Evolutionary conservation across 768 basidiomycete species (phyloP).

Genomic region (Phallus indusiatus): DNA sequence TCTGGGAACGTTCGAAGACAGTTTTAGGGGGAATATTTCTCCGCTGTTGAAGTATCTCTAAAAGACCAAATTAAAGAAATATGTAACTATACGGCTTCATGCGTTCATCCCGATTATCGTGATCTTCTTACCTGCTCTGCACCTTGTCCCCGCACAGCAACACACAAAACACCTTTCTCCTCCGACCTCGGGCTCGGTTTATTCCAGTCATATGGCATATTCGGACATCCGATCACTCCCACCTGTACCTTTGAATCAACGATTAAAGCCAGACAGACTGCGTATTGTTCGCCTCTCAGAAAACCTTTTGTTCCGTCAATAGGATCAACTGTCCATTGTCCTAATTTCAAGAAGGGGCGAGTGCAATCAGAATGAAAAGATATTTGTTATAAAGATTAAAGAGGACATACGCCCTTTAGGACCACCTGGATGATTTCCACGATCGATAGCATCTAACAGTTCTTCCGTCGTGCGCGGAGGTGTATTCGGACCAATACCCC

Average conservation of each 20-base stretch:
- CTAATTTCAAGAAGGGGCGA: constrained; percentile 34
- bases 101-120: too few species aligned
- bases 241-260: constrained; percentile 69
- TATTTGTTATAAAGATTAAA: neutral
- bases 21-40: neutral
- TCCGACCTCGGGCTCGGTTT: constrained; percentile 30
- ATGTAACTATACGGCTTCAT: too few species aligned
- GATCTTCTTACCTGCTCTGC: constrained; percentile 59
- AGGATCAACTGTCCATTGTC: constrained; percentile 82
- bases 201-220: constrained; percentile 52
- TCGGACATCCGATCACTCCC: constrained; percentile 89
- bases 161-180: constrained; percentile 72
- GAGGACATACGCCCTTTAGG: constrained; percentile 52
- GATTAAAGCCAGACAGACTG: constrained; percentile 82
- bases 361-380: constrained; percentile 1
- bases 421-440: constrained; percentile 69
- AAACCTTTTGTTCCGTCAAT: constrained; percentile 95
- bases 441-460: constrained; percentile 80
- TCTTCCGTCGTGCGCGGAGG: constrained; percentile 39
- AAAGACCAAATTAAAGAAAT: neutral
- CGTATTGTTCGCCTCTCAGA: constrained; percentile 86
- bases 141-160: constrained; percentile 81
- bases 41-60: constrained; percentile 1
- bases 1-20: constrained; percentile 41
- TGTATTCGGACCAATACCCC: constrained; percentile 63